Evolutionary conservation across 2,329 filamentous ascomycete species (phyloP).

Genomic region (Fusarium devonianum): DNA sequence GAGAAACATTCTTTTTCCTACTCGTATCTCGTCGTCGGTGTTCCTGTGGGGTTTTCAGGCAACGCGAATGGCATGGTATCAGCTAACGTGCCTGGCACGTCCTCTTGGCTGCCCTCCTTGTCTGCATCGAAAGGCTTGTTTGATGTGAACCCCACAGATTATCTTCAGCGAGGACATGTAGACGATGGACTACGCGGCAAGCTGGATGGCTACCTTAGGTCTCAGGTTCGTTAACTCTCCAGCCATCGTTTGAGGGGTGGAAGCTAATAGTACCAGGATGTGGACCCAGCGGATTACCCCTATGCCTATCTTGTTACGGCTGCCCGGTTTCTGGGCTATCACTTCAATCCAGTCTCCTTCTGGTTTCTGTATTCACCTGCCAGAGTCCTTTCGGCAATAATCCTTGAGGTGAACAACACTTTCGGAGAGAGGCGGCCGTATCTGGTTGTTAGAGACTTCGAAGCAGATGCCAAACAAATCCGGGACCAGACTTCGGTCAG

Average conservation of each 20-base stretch:
- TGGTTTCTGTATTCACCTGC: slow-evolving; percentile 76
- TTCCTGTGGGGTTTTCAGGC: slow-evolving; percentile 70
- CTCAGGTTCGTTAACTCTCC: slow-evolving; percentile 59
- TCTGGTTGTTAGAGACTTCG: slow-evolving; percentile 41
- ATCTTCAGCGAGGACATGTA: slow-evolving; percentile 63
- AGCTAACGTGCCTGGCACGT: slow-evolving; percentile 40
- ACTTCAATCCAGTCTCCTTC: slow-evolving; percentile 79
- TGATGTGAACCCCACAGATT: slow-evolving; percentile 65
- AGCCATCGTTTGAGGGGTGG: no score
- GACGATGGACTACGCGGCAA: slow-evolving; percentile 67
- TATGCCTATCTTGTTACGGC: slow-evolving; percentile 76
- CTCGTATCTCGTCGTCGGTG: slow-evolving; percentile 72
- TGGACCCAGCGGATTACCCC: slow-evolving; percentile 67
- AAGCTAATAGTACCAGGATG: slow-evolving; percentile 53
- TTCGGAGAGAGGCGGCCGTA: slow-evolving; percentile 70
- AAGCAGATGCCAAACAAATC: slow-evolving; percentile 29
- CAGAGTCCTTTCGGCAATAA: slow-evolving; percentile 66
- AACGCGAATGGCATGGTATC: slow-evolving; percentile 64
- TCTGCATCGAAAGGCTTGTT: slow-evolving; percentile 58
- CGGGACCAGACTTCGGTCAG: neutral
- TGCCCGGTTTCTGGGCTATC: slow-evolving; percentile 71
- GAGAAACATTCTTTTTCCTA: slow-evolving; percentile 73
- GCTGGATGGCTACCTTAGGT: slow-evolving; percentile 64
- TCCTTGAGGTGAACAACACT: slow-evolving; percentile 79
- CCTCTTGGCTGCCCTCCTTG: slow-evolving; percentile 42